Evolutionary conservation across 208 protist genomes (phyloP).

Genomic region (Dictyostelium gargantuum): DNA sequence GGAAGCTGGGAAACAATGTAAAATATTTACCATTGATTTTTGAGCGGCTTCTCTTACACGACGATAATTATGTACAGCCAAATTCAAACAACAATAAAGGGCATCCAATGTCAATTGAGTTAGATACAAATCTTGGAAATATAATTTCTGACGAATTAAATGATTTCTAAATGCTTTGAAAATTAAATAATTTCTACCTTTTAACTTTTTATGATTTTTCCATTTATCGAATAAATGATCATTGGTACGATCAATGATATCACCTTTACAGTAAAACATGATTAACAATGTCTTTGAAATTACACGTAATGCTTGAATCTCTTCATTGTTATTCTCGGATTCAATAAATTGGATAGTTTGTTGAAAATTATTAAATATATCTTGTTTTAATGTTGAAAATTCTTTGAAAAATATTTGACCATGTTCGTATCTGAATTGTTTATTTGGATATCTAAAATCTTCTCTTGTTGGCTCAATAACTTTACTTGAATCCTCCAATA

Average conservation of each 20-base stretch:
- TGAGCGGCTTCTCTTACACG: not conserved
- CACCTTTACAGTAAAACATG: not conserved
- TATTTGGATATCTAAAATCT: not conserved
- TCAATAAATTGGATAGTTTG: not conserved
- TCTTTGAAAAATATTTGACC: not conserved
- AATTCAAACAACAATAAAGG: not conserved
- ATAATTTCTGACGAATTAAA: not conserved
- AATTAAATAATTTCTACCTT: slow-evolving; percentile 22
- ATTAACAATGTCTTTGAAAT: not conserved
- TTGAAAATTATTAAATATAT: not conserved
- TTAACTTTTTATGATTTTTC: not conserved
- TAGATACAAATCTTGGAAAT: not conserved
- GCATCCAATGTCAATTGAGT: not conserved
- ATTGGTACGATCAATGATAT: not conserved
- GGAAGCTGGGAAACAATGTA: not conserved
- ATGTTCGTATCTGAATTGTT: not conserved
- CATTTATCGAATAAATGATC: slow-evolving; percentile 13
- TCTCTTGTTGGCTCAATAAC: not conserved
- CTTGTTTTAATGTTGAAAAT: not conserved
- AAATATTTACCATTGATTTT: not conserved
- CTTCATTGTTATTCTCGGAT: slow-evolving; percentile 6
- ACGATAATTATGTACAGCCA: not conserved
- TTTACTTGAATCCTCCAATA: not conserved
- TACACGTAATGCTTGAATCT: not conserved
- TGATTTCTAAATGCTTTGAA: slow-evolving; percentile 2